phyloP scores from a whole-genome alignment of 192 early-diverging fungal species.

The Phycomyces blakesleeanus region DNA sequence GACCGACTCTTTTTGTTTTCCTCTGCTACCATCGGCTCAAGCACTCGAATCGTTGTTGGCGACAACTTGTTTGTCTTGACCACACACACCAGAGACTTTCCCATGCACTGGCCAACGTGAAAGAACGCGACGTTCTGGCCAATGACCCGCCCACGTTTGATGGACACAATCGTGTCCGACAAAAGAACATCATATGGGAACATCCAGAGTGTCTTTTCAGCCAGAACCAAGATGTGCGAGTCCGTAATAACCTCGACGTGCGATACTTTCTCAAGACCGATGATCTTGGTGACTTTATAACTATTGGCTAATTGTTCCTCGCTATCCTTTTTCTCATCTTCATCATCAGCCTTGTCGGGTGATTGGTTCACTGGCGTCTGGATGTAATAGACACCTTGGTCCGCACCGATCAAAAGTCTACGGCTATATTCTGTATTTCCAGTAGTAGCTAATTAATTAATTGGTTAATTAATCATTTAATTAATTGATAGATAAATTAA shows the following conservation, averaged over 20 bases:
- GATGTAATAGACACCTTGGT: constrained; percentile 73
- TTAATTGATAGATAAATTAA: no score
- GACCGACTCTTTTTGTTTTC: constrained; percentile 29
- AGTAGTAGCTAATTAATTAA: not conserved
- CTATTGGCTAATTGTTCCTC: not conserved
- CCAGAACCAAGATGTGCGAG: constrained; percentile 74
- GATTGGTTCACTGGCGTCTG: no score
- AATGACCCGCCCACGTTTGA: constrained; percentile 29
- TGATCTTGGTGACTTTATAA: constrained; percentile 44
- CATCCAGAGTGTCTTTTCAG: constrained; percentile 64
- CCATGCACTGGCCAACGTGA: constrained; percentile 29
- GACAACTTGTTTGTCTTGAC: constrained; percentile 27
- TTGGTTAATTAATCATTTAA: no score
- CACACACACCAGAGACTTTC: constrained; percentile 24
- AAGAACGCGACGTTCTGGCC: constrained; percentile 30
- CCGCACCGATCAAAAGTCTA: constrained; percentile 72
- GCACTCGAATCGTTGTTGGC: constrained; percentile 22
- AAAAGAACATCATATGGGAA: constrained; percentile 50
- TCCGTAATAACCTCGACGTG: constrained; percentile 85
- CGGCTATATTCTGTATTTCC: not conserved
- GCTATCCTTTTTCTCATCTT: not conserved
- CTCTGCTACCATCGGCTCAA: constrained; percentile 14
- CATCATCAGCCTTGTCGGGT: constrained; percentile 29
- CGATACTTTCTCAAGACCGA: constrained; percentile 73
- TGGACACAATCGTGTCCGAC: constrained; percentile 36